Percentiles rank a stretch among this genome's conserved stretches.
These are phyloP conservation scores for Santalum album DNA, from an alignment of 164 flowering plant genomes.

Conservation along the genomic window DNA sequence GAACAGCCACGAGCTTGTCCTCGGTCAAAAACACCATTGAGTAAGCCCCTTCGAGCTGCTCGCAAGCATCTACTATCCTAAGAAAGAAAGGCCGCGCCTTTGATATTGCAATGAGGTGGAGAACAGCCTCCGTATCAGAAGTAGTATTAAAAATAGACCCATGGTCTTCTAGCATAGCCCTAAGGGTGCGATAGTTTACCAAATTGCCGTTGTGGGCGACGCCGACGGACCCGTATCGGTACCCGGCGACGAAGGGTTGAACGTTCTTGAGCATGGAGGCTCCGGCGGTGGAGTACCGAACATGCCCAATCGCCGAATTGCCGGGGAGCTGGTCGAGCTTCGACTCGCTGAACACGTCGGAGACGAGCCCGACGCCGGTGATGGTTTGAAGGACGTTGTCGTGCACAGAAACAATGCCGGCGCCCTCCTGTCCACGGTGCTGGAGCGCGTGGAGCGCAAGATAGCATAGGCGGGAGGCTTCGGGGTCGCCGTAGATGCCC, in stretches of 20 bases:
- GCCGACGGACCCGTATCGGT: constrained; percentile 77
- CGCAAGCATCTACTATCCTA: constrained; percentile 81
- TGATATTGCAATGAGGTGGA: constrained; percentile 80
- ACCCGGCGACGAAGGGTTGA: constrained; percentile 90
- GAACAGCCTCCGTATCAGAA: constrained; percentile 86
- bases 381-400: constrained; percentile 49
- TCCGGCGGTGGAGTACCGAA: constrained; percentile 90
- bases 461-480: constrained; percentile 78
- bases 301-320: constrained; percentile 74
- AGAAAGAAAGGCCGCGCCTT: constrained; percentile 61
- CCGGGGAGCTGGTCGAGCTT: constrained; percentile 72
- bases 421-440: constrained; percentile 95
- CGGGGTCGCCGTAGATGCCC: constrained; percentile 88
- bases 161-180: constrained; percentile 59
- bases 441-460: constrained; percentile 88
- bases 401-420: constrained; percentile 71
- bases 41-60: constrained; percentile 76
- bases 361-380: constrained; percentile 82
- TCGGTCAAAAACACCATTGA: constrained; percentile 81
- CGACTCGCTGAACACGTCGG: constrained; percentile 71
- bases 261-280: constrained; percentile 86
- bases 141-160: constrained; percentile 87
- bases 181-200: constrained; percentile 57
- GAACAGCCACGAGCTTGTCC: constrained; percentile 80
- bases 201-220: constrained; percentile 93